Conservation (phyloP, 2,329 filamentous ascomycete genomes). For the Dactylonectria estremocensis region DNA sequence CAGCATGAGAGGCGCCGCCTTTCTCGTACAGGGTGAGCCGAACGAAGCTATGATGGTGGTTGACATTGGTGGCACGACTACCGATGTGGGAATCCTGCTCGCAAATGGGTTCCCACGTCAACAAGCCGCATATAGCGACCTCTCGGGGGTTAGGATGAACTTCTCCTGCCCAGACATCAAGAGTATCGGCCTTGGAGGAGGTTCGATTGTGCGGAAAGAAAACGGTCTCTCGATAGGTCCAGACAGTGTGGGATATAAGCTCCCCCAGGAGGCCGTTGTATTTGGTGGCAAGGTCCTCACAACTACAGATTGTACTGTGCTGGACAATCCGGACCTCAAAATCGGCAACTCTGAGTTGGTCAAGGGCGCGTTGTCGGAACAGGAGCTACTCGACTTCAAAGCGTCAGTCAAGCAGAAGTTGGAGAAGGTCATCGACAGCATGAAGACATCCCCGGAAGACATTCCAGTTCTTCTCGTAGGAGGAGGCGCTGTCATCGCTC, state of each 20-base stretch:
- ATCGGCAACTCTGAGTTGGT: slow-evolving; percentile 61
- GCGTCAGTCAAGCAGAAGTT: slow-evolving; percentile 64
- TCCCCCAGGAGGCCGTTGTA: slow-evolving; percentile 67
- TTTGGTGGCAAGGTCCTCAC: slow-evolving; percentile 73
- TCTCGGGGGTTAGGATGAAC: slow-evolving; percentile 76
- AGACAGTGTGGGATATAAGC: slow-evolving; percentile 73
- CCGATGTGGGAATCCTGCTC: slow-evolving; percentile 74
- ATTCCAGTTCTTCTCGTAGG: slow-evolving; percentile 74
- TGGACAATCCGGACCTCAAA: slow-evolving; percentile 50
- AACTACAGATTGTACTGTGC: slow-evolving; percentile 69
- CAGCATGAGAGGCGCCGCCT: slow-evolving; percentile 74
- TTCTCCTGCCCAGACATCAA: slow-evolving; percentile 71
- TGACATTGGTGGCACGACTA: slow-evolving; percentile 78
- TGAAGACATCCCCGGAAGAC: slow-evolving; percentile 74
- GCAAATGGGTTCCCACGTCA: slow-evolving; percentile 75
- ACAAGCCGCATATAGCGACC: slow-evolving; percentile 73
- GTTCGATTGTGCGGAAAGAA: slow-evolving; percentile 65
- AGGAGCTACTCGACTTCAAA: slow-evolving; percentile 57
- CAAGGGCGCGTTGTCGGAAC: slow-evolving; percentile 48
- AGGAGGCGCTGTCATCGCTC: slow-evolving; percentile 73
- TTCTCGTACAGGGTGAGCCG: slow-evolving; percentile 61
- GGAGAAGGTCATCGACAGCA: slow-evolving; percentile 71
- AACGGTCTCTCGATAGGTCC: slow-evolving; percentile 67
- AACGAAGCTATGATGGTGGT: slow-evolving; percentile 69
- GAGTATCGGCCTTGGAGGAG: slow-evolving; percentile 73